Evolutionary conservation across 495 filamentous ascomycete species (phyloP).

Genomic region (Aspergillus biplanus): DNA sequence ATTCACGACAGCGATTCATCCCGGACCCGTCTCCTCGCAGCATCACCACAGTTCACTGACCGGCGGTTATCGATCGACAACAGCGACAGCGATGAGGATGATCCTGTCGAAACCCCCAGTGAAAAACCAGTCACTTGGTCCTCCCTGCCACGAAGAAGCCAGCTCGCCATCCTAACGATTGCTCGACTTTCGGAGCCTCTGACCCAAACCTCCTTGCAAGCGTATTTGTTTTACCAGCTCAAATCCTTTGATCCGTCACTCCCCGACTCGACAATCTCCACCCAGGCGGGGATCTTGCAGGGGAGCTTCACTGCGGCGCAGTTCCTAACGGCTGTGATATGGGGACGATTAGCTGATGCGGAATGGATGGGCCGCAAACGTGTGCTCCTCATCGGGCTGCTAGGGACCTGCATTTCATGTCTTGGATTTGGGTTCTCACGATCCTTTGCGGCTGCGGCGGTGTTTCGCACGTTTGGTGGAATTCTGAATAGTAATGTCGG

Average conservation of each 20-base stretch:
- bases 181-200: constrained; percentile 79
- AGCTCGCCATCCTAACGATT: constrained; percentile 73
- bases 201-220: constrained; percentile 74
- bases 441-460: constrained; percentile 65
- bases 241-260: constrained; percentile 67
- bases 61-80: constrained; percentile 26
- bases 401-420: constrained; percentile 71
- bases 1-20: constrained; percentile 21
- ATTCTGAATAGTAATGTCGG: constrained; percentile 81
- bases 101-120: constrained; percentile 10
- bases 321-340: constrained; percentile 77
- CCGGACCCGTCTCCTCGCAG: constrained; percentile 16
- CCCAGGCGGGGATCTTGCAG: constrained; percentile 75
- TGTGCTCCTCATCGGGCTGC: constrained; percentile 73
- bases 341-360: constrained; percentile 76
- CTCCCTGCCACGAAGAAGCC: constrained; percentile 72
- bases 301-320: constrained; percentile 78
- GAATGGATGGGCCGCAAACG: constrained; percentile 72
- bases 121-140: constrained; percentile 64
- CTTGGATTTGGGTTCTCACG: constrained; percentile 80
- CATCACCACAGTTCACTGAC: constrained; percentile 21
- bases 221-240: constrained; percentile 76
- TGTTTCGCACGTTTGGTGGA: constrained; percentile 76
- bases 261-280: constrained; percentile 68
- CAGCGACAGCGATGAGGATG: constrained; percentile 22